Evolutionary conservation across 768 basidiomycete species (phyloP), one percentile per base, ranked within the genome.

Genomic region (Agaricus sinodeliciosus): DNA sequence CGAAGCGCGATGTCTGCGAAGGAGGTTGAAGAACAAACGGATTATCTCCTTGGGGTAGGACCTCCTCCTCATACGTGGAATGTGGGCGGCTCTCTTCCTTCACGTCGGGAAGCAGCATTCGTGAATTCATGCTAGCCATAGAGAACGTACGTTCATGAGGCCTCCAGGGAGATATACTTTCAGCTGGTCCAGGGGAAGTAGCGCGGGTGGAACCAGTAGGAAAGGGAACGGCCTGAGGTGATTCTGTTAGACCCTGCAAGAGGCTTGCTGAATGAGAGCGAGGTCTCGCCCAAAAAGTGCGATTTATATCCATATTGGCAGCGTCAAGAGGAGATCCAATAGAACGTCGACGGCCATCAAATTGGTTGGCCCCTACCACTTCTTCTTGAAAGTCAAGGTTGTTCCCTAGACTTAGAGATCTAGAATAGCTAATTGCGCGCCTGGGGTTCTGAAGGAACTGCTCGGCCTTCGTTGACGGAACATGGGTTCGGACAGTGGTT

Each of bases 11-110:
- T 19, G 80, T 75, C 40, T 80, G 76, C 8, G 78, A 78, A 19
- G 84, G 83, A 37, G 84, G 79, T 41, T 81, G 78, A 28, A 90
- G 66, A 27, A 82, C 76, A 63, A 90, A 90, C 13, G 83, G 81
- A 62, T 85, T 88, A 48, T 81, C 75, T 11, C 79, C 74, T 43
- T 69, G 69, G 39, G 67, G 63, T 25, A 13, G 28, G 3, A 4
- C 40, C 25, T 54, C 52, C 12, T 42, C 52, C 16, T 68, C 54
- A 43, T 73, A 70, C 16, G 69, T 71, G 46, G 73, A 52, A 3
- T 44, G 43, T 7, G 56, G 49, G 15, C 41, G 35, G 54, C 49
- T 66, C 45, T 65, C 66, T n/a, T 70, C 67, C 28, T 61, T 60
- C 26, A 69, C 72, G 31, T 73, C 73, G 16, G 67, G 64, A 11